Percentiles rank a stretch among this genome's conserved stretches.
phyloP scores from a whole-genome alignment of 1,284 basidiomycete species.

The Golubevia pallescens region DNA sequence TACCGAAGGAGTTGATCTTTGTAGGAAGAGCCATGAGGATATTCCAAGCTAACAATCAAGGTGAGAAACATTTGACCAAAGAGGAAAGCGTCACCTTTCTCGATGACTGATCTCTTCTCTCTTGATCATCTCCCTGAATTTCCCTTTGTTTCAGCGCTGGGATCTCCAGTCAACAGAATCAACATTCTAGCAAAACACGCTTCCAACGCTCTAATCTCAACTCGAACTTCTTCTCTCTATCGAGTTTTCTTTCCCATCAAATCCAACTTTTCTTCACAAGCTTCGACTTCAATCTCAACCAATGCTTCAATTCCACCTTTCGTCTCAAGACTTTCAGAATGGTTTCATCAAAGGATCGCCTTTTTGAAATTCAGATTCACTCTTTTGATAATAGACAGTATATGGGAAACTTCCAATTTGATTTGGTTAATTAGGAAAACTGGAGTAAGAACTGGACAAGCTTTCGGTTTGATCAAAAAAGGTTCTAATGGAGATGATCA shows the following conservation, averaged over 20 bases:
- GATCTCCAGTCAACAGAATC: conserved; percentile 53
- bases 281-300: neutral
- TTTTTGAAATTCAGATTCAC: conserved; percentile 41
- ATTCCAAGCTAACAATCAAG: conserved; percentile 22
- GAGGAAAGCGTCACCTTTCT: too few relatives aligned
- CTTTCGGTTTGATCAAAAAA: conserved; percentile 19
- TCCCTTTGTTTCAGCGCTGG: conserved; percentile 21
- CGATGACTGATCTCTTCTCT: too few relatives aligned
- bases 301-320: conserved; percentile 4
- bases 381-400: conserved; percentile 35
- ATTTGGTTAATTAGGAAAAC: conserved; percentile 22
- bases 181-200: conserved; percentile 57
- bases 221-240: conserved; percentile 24
- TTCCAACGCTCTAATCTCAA: conserved; percentile 31
- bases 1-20: conserved; percentile 54
- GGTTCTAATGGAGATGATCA: conserved; percentile 1
- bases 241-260: conserved; percentile 27
- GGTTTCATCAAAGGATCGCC: conserved; percentile 29
- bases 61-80: neutral
- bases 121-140: too few relatives aligned
- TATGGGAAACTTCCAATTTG: conserved; percentile 26
- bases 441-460: conserved; percentile 8
- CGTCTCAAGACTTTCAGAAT: conserved; percentile 16
- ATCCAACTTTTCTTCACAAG: neutral
- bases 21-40: conserved; percentile 47